Evolutionary conservation across 1,284 basidiomycete species (phyloP), one percentile per base, ranked within the genome.

Genomic region (Ustilago hordei): DNA sequence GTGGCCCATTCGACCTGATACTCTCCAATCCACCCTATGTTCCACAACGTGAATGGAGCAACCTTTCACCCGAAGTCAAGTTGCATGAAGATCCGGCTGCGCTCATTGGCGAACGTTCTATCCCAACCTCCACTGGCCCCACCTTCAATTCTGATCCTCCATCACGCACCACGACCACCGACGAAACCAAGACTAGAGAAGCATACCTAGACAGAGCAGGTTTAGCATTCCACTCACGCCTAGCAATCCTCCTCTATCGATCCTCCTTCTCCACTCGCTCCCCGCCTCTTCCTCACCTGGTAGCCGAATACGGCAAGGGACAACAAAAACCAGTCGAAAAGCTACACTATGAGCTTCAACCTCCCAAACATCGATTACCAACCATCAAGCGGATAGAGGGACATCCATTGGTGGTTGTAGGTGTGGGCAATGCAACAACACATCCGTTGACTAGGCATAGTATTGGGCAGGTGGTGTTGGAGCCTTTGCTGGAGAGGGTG

Each of bases 1-100:
- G 63, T 2, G 69, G 66, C 3, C 63, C 75, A 3, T 77, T 77
- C 31, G 60, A 69, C 19, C 11, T 77, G 15, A 57, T 77, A 13
- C 43, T 73, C 13, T 66, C 69, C 57, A 77, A 77, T 32, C 75
- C 75, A 7, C 75, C 75, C 9, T 77, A 77, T 55, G 73, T 77
- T 6, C 75, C 75, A 13, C 47, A 69, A 2, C 28, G 66, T 1
- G 75, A 77, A 43, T 77, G 69, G 69, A 35, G 64, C 2, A 39
- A 17, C 8, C 50, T 77, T 1, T 36, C 52, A 0, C 31, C 36
- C 1, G 66, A 68, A 23, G 75, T 77, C 12, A 72, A 60, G 48
- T 8, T 12, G n/a, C 69, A 72, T 38, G 75, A 77, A 36, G 75
- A 77, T 41, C 69, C 75, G 0, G 54, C 60, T 0, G 75, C 75